Evolutionary conservation across 2,329 filamentous ascomycete species (phyloP), one percentile per base, ranked within the genome.

Genomic region (Pyrenophora seminiperda): DNA sequence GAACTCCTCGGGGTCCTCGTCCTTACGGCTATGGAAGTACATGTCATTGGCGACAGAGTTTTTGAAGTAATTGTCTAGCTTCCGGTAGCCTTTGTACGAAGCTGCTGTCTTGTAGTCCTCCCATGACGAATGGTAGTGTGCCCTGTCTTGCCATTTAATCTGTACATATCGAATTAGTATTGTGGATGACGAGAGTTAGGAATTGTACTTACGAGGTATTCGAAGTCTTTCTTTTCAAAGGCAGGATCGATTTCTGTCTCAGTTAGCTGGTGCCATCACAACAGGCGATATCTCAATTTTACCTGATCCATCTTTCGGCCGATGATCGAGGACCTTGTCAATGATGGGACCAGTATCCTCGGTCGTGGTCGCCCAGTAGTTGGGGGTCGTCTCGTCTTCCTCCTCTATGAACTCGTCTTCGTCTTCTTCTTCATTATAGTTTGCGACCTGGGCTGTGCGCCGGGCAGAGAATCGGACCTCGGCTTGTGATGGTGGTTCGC

Each of bases 61-160:
- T 63, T 87, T 86, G 74, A 90, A 92, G 77, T 97, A 99, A 71
- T 99, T 99, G 68, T 97, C 94, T 6, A 99, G 81, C 50, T 92
- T 91, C 40, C 92, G 89, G 59, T 88, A 87, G 53, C 94, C 93
- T 55, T 90, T 90, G 68, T 87, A 88, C n/a, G 86, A 83, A 18
- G 84, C 81, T 20, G 97, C 83, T 15, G 80, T 83, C 47, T 90
- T 86, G 51, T 87, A 87, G 0, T 86, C 87, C 73, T 97, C 92
- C 93, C 94, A 99, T 0, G 91, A 96, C 48, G 95, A 90, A 76
- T 99, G 94, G 62, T 96, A 87, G 71, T 99, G 91, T 9, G 94
- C 96, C 74, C 91, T 90, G 60, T 88, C 90, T 74, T 97, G 90
- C 94, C 95, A 99, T 77, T 99, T 99, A 74, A 99, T 91, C 74